These are phyloP conservation scores for Fusarium mundagurra DNA, from an alignment of 2,329 filamentous ascomycete genomes.

Conservation along the genomic window DNA sequence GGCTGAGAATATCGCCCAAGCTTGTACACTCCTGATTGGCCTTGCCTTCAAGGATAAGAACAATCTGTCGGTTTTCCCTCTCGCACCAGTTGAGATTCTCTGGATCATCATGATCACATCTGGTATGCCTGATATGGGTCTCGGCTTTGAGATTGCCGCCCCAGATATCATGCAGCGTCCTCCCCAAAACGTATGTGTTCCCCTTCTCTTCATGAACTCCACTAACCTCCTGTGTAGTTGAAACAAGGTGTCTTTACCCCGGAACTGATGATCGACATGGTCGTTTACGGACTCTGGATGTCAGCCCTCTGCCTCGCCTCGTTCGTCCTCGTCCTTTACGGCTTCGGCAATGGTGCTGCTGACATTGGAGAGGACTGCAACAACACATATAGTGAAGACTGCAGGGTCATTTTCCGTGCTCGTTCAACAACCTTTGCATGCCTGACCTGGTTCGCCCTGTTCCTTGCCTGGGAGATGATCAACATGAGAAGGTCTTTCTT, in stretches of 20 bases:
- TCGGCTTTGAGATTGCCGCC: constrained; percentile 75
- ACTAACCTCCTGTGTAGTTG: constrained; percentile 36
- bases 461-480: constrained; percentile 81
- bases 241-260: constrained; percentile 69
- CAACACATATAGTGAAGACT: constrained; percentile 60
- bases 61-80: constrained; percentile 74
- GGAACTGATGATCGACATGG: constrained; percentile 72
- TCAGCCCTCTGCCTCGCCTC: constrained; percentile 65
- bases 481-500: constrained; percentile 77
- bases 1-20: constrained; percentile 76
- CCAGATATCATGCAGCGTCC: constrained; percentile 75
- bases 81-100: constrained; percentile 78
- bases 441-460: constrained; percentile 78
- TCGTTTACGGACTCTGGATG: constrained; percentile 75
- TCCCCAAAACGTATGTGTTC: constrained; percentile 66
- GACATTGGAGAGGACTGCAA: constrained; percentile 70
- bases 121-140: constrained; percentile 77
- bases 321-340: constrained; percentile 63
- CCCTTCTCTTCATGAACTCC: rapidly evolving
- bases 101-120: constrained; percentile 86
- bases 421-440: constrained; percentile 77
- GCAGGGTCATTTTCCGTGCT: constrained; percentile 72
- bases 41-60: constrained; percentile 74
- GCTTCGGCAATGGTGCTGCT: constrained; percentile 56
- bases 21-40: constrained; percentile 73